A percentile compares a stretch with the other conserved stretches of the same genome.
phyloP scores from a whole-genome alignment of 2,329 filamentous ascomycete species.

The Xylariomycetidae sp. region DNA sequence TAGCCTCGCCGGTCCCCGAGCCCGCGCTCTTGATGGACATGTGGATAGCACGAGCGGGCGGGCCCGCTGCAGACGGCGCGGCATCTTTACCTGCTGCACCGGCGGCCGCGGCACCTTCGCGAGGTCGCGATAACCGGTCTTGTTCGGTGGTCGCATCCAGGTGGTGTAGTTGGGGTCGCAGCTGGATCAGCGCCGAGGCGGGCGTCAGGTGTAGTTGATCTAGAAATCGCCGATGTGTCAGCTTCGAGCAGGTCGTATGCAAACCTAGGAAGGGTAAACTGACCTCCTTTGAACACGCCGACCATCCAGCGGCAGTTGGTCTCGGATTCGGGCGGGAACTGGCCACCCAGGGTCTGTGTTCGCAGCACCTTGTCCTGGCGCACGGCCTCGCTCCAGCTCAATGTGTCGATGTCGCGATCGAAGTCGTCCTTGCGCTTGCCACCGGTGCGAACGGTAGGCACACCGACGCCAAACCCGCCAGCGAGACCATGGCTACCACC shows the following conservation, averaged over 20 bases:
- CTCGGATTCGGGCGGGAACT: slow-evolving; percentile 62
- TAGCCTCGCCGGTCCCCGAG: slow-evolving; percentile 48
- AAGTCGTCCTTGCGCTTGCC: slow-evolving; percentile 30
- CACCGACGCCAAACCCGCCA: slow-evolving; percentile 64
- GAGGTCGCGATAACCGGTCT: slow-evolving; percentile 44
- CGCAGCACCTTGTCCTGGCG: slow-evolving; percentile 66
- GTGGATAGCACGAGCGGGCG: slow-evolving; percentile 69
- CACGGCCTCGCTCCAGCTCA: slow-evolving; percentile 62
- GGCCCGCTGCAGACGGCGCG: slow-evolving; percentile 24
- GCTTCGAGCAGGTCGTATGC: too few relatives aligned
- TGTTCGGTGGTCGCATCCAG: slow-evolving; percentile 78
- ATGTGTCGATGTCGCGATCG: slow-evolving; percentile 39
- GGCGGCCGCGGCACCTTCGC: slow-evolving; percentile 28
- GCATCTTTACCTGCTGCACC: slow-evolving; percentile 25
- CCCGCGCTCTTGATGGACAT: slow-evolving; percentile 77
- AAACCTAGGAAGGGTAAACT: slow-evolving; percentile 28
- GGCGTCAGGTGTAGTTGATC: slow-evolving; percentile 83
- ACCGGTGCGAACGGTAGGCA: slow-evolving; percentile 31
- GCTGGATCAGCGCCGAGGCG: slow-evolving; percentile 74
- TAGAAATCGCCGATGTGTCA: slow-evolving; percentile 29
- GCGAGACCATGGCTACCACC: slow-evolving; percentile 64
- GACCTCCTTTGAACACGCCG: slow-evolving; percentile 80
- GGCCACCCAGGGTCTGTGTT: slow-evolving; percentile 79
- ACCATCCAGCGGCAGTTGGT: slow-evolving; percentile 73
- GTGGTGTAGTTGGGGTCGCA: slow-evolving; percentile 89